Base-by-base conservation (phyloP, 2,329 filamentous ascomycete genomes). In the Chaetothyriales sp. region DNA sequence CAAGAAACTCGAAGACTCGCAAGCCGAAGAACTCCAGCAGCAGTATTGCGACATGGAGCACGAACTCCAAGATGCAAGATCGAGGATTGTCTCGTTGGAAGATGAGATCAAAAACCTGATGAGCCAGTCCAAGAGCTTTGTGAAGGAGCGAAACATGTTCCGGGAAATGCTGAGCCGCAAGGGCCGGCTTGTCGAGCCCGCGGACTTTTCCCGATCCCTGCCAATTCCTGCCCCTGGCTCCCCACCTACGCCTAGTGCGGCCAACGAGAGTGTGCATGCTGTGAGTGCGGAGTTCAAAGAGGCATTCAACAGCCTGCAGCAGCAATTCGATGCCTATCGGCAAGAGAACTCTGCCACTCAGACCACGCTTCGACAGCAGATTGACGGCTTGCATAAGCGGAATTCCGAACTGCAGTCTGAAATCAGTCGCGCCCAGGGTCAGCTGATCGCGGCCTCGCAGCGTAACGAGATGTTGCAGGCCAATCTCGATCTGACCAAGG, bases 81-180 rank as follows among this genome's bases (percentile, higher is more conserved):
- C 83, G 50, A 82, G 88, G 58, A 76, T 94, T 20, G 77, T 83
- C 58, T 81, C 85, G 66, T 90, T 82, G 66, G 82, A 87, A 53
- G 90, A 95, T 58, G 89, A 95, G 65, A 80, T 94, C 49, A 80
- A 83, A 59, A 85, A 85, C 10, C 83, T 95, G 58, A 81, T 85
- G 44, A 81, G 85, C 28, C 86, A 89, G 52, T 86, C 89, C 57
- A 87, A 95, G 71, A 94, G 87, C 66, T 95, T 94, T 66, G 88
- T 92, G 65, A 87, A 89, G 62, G 92, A 98, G 70, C 83, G 92
- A 56, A 90, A 98, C 65, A 95, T 95, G 80, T 97, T 95, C 82
- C 83, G 90, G 19, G 88, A 89, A 49, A 89, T 97, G 73, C 78
- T 95, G 28, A 86, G 90, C 59, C 86, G 92, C 56, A 77, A 81